Evolutionary conservation across 1,139 yeast genomes (phyloP).

Genomic region (Blastobotrys persicus): DNA sequence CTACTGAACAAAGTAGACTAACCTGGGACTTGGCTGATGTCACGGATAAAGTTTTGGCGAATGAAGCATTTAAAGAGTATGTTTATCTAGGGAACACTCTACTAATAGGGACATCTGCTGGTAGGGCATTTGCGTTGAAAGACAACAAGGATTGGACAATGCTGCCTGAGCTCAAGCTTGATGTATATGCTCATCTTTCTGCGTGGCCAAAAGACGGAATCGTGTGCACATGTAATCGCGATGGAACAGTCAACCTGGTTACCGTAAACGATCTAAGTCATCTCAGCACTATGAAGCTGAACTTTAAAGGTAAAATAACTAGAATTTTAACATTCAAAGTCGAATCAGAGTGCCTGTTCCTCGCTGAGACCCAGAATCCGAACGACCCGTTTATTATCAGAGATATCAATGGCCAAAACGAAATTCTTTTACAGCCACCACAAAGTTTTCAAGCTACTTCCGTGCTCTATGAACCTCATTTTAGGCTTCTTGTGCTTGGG

Average conservation of each 20-base stretch:
- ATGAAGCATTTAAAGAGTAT: slow-evolving; percentile 65
- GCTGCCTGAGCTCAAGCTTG: slow-evolving; percentile 39
- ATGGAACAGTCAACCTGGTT: slow-evolving; percentile 52
- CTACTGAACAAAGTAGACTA: slow-evolving; percentile 34
- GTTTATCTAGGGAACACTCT: slow-evolving; percentile 43
- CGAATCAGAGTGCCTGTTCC: slow-evolving; percentile 37
- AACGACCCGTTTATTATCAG: slow-evolving; percentile 53
- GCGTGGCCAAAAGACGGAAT: slow-evolving; percentile 44
- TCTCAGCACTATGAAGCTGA: slow-evolving; percentile 21
- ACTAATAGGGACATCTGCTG: slow-evolving; percentile 61
- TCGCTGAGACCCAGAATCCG: slow-evolving; percentile 70
- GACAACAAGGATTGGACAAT: slow-evolving; percentile 38
- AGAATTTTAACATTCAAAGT: slow-evolving; percentile 46
- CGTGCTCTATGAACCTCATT: slow-evolving; percentile 43
- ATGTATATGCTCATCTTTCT: slow-evolving; percentile 51
- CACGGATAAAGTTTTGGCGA: slow-evolving; percentile 36
- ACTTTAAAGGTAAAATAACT: slow-evolving; percentile 47
- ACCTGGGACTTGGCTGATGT: slow-evolving; percentile 34
- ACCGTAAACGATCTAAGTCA: slow-evolving; percentile 32
- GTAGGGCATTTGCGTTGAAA: slow-evolving; percentile 43
- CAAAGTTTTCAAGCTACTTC: slow-evolving; percentile 59
- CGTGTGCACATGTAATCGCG: slow-evolving; percentile 51
- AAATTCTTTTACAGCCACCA: slow-evolving; percentile 23
- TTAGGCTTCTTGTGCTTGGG: slow-evolving; percentile 55
- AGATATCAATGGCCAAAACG: slow-evolving; percentile 26